phyloP scores from a whole-genome alignment of 768 basidiomycete genomes.

The Termitomyces sp. region DNA sequence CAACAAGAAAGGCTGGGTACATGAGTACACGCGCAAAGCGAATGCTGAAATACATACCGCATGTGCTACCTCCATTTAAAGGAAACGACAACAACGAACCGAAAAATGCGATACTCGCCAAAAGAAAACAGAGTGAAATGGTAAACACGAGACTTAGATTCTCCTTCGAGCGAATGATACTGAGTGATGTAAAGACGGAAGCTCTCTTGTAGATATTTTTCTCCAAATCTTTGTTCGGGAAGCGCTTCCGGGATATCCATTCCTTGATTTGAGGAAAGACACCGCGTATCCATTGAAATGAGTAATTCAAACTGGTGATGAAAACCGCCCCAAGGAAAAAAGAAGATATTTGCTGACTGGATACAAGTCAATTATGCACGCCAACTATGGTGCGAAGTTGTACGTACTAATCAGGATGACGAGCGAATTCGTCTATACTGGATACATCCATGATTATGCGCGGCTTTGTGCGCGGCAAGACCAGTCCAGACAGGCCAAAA shows the following conservation, averaged over 20 bases:
- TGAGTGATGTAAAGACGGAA: slow-evolving; percentile 1
- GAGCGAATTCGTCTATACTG: slow-evolving; percentile 6
- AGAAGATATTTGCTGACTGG: slow-evolving; percentile 10
- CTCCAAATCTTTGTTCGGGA: neutral
- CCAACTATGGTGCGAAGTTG: neutral
- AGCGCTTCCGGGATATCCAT: slow-evolving; percentile 4
- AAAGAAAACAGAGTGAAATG: slow-evolving; percentile 11
- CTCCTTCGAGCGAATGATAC: neutral
- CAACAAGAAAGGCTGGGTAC: slow-evolving; percentile 10
- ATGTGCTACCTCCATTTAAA: neutral
- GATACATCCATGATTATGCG: slow-evolving; percentile 1
- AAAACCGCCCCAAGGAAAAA: slow-evolving; percentile 15
- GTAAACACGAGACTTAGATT: slow-evolving; percentile 8
- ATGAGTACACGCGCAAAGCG: neutral
- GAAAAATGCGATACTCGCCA: slow-evolving; percentile 11
- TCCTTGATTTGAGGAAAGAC: neutral
- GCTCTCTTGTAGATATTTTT: slow-evolving; percentile 3
- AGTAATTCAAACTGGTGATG: slow-evolving; percentile 13
- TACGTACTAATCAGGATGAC: slow-evolving; percentile 11
- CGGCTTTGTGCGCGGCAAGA: neutral
- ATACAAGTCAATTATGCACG: neutral
- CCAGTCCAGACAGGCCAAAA: slow-evolving; percentile 4
- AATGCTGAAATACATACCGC: neutral
- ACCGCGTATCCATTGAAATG: slow-evolving; percentile 6
- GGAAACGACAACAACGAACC: slow-evolving; percentile 10